phyloP scores from a whole-genome alignment of 495 filamentous ascomycete genomes.

The Pseudomonodictys pantanalensis region DNA sequence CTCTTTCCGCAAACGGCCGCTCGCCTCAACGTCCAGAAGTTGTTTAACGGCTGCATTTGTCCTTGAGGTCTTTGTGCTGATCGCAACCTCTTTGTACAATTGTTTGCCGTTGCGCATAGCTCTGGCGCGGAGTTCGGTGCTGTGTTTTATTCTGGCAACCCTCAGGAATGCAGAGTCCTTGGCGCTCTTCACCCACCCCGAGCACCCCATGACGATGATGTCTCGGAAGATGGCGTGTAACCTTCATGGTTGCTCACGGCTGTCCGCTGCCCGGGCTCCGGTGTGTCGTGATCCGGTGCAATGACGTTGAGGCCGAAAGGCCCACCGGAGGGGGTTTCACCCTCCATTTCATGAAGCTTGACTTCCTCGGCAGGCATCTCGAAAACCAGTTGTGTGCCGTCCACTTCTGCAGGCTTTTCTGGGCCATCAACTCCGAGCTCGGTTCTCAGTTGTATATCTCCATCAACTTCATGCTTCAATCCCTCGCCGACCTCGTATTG shows the following conservation, averaged over 20 bases:
- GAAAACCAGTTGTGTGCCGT: conserved; percentile 10
- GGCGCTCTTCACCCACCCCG: no score
- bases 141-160: no score
- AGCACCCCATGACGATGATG: no score
- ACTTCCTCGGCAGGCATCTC: conserved; percentile 25
- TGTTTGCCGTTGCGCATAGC: no score
- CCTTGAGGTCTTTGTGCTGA: neutral
- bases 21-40: neutral
- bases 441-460: conserved; percentile 13
- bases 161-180: no score
- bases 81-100: neutral
- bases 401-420: conserved; percentile 18
- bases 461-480: conserved; percentile 19
- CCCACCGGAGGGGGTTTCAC: conserved; percentile 1
- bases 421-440: conserved; percentile 20
- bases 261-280: neutral
- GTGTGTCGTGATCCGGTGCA: neutral
- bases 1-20: conserved; percentile 25
- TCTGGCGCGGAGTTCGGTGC: no score
- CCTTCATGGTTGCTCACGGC: no score
- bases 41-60: neutral
- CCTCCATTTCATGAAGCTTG: conserved; percentile 19
- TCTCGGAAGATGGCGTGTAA: no score
- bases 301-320: neutral
- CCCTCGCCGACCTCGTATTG: conserved; percentile 19